phyloP scores from a whole-genome alignment of 2,329 filamentous ascomycete genomes.

The Aspergillus arachidicola region DNA sequence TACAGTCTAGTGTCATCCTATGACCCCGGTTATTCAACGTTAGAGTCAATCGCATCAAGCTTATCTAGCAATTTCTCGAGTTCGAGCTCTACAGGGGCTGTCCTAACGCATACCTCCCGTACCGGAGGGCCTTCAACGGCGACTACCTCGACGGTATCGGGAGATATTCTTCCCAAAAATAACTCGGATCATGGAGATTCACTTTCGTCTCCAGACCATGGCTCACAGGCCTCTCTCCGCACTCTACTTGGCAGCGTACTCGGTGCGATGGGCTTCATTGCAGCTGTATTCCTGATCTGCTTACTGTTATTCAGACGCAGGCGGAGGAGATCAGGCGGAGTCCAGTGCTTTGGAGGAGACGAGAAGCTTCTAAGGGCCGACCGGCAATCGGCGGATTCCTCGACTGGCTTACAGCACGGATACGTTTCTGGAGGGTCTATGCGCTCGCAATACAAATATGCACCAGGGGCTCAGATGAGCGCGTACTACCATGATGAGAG shows the following conservation, averaged over 20 bases:
- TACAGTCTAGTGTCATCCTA: conserved; percentile 4
- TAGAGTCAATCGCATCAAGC: neutral
- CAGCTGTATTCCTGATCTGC: conserved; percentile 27
- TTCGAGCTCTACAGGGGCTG: neutral
- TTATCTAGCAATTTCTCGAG: neutral
- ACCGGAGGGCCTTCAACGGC: neutral
- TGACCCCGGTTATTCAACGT: neutral
- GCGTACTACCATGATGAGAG: neutral
- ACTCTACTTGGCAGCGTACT: conserved; percentile 33
- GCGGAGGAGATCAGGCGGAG: conserved; percentile 15
- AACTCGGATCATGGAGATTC: conserved; percentile 1
- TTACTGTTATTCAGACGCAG: conserved; percentile 27
- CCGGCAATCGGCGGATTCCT: conserved; percentile 18
- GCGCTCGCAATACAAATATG: conserved; percentile 14
- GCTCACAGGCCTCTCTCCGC: conserved; percentile 15
- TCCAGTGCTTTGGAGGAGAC: conserved; percentile 13
- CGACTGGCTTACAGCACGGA: conserved; percentile 19
- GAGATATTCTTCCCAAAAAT: conserved; percentile 6
- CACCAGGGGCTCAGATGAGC: neutral
- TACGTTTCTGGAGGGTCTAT: conserved; percentile 16
- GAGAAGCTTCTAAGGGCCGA: conserved; percentile 22
- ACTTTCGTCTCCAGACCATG: conserved; percentile 4
- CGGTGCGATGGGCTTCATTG: conserved; percentile 28
- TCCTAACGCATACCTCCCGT: neutral
- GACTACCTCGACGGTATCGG: conserved; percentile 1